Conservation (phyloP, 345 rosid genomes). For the Odontarrhena argentea region DNA sequence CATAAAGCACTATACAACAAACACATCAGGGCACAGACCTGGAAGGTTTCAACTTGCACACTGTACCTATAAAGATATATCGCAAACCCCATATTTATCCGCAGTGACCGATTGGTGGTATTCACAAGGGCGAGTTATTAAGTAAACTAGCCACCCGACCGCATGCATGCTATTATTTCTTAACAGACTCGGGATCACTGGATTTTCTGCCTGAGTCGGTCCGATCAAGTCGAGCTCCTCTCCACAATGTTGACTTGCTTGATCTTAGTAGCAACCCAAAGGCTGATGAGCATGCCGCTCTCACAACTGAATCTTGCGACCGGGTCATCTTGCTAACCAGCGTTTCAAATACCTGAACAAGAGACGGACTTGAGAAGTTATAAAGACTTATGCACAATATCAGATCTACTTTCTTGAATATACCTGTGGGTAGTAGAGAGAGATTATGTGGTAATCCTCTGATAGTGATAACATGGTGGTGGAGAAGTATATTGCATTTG, state of each 20-base stretch:
- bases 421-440: constrained; percentile 79
- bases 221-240: constrained; percentile 61
- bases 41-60: constrained; percentile 23
- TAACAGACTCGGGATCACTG: constrained; percentile 43
- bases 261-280: constrained; percentile 76
- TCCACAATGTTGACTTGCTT: constrained; percentile 58
- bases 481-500: constrained; percentile 86
- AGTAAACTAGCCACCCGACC: background rate
- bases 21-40: constrained; percentile 21
- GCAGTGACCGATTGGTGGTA: constrained; percentile 26
- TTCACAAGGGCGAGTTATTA: constrained; percentile 13
- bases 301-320: constrained; percentile 74
- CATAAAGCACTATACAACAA: constrained; percentile 37
- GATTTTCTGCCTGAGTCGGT: constrained; percentile 48
- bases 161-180: constrained; percentile 26
- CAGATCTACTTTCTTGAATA: constrained; percentile 23
- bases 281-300: constrained; percentile 80
- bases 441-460: constrained; percentile 72
- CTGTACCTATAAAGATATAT: constrained; percentile 29
- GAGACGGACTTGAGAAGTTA: constrained; percentile 16
- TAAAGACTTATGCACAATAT: constrained; percentile 10
- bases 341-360: constrained; percentile 66
- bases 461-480: constrained; percentile 79
- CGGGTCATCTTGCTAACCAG: constrained; percentile 81
- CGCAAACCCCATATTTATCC: constrained; percentile 6